phyloP scores from a whole-genome alignment of 768 basidiomycete genomes.

The Hortiboletus campestris region DNA sequence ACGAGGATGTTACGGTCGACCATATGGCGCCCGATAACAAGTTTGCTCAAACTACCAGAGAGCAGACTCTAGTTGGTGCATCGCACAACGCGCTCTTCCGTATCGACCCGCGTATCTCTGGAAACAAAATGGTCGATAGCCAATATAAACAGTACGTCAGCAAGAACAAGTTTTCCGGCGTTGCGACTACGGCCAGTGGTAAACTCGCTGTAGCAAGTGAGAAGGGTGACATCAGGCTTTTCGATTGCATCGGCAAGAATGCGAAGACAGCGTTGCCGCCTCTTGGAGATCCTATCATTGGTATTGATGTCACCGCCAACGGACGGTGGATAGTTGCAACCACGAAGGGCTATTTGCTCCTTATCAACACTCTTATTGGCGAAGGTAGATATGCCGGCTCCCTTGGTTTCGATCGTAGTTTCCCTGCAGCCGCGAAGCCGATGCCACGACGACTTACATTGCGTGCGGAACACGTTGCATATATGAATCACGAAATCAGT shows the following conservation, averaged over 20 bases:
- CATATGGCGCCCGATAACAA: slow-evolving; percentile 93
- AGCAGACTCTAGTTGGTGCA: slow-evolving; percentile 90
- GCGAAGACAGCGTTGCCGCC: slow-evolving; percentile 97
- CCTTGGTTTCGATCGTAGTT: slow-evolving; percentile 89
- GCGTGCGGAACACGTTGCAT: slow-evolving; percentile 88
- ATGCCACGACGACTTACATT: slow-evolving; percentile 85
- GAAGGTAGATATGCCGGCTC: slow-evolving; percentile 82
- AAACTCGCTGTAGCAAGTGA: slow-evolving; percentile 91
- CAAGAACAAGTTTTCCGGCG: slow-evolving; percentile 94
- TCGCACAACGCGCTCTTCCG: slow-evolving; percentile 97
- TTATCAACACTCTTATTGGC: slow-evolving; percentile 94
- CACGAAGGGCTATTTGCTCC: slow-evolving; percentile 87
- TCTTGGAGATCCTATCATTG: slow-evolving; percentile 91
- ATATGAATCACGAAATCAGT: slow-evolving; percentile 83
- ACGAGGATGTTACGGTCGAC: slow-evolving; percentile 81
- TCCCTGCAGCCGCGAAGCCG: slow-evolving; percentile 93
- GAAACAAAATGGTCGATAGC: slow-evolving; percentile 89
- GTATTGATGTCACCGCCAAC: slow-evolving; percentile 90
- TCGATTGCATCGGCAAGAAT: slow-evolving; percentile 96
- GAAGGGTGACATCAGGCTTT: slow-evolving; percentile 95
- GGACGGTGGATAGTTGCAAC: slow-evolving; percentile 96
- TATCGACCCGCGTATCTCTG: slow-evolving; percentile 92
- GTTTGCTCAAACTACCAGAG: slow-evolving; percentile 88
- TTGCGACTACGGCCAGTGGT: slow-evolving; percentile 83
- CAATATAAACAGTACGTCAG: slow-evolving; percentile 95